Evolutionary conservation across 495 filamentous ascomycete genomes (phyloP).

Genomic region (Platismatia glauca): DNA sequence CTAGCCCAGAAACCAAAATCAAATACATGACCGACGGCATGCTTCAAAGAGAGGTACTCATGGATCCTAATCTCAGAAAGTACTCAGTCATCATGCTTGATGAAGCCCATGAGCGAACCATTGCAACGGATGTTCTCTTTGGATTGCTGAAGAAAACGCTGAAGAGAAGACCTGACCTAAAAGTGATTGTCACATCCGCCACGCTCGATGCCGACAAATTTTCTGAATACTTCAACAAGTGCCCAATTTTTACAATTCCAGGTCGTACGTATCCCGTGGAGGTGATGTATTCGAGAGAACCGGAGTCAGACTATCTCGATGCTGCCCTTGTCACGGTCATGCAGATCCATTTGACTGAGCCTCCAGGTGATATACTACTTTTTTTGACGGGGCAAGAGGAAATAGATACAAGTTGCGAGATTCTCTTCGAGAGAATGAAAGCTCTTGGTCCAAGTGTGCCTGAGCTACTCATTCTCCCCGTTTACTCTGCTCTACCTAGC

Average conservation of each 20-base stretch:
- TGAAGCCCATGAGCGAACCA: conserved; percentile 95
- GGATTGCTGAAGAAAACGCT: conserved; percentile 90
- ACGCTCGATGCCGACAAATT: conserved; percentile 98
- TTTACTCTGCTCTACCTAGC: conserved; percentile 84
- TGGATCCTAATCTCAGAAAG: conserved; percentile 76
- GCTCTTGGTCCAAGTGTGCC: conserved; percentile 83
- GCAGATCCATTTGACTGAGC: conserved; percentile 93
- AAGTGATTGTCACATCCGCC: conserved; percentile 91
- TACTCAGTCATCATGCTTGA: conserved; percentile 98
- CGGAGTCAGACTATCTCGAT: conserved; percentile 92
- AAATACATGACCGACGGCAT: conserved; percentile 99
- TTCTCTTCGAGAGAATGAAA: conserved; percentile 94
- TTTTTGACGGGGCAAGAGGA: conserved; percentile 98
- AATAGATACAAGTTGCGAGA: conserved; percentile 90
- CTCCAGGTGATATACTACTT: conserved; percentile 82
- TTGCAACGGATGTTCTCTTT: conserved; percentile 92
- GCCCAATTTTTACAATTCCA: conserved; percentile 93
- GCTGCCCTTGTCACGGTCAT: conserved; percentile 93
- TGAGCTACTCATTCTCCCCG: conserved; percentile 84
- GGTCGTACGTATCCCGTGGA: conserved; percentile 92
- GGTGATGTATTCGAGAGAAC: conserved; percentile 87
- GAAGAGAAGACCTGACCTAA: conserved; percentile 75
- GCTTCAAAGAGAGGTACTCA: conserved; percentile 86
- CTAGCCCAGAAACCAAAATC: conserved; percentile 81
- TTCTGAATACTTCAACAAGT: conserved; percentile 86